These are phyloP conservation scores for Nicotiana otophora DNA, from an alignment of 257 asterid species.

Conservation along the genomic window DNA sequence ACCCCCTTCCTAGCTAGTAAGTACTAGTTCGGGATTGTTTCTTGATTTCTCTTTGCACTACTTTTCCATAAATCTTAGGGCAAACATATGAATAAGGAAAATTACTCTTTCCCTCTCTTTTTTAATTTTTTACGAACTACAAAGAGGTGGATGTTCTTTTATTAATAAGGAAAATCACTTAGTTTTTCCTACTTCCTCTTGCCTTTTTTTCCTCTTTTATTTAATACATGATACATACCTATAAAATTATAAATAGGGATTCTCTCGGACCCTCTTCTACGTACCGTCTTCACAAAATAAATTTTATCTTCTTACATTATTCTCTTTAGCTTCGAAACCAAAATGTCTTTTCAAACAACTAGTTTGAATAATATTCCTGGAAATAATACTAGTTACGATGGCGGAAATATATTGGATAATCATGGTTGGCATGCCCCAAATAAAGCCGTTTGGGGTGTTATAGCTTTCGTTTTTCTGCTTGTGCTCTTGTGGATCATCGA, in stretches of 20 bases:
- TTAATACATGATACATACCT: neutral
- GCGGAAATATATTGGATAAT: neutral
- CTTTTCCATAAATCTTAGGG: neutral
- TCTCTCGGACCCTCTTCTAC: neutral
- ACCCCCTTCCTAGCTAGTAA: neutral
- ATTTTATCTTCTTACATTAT: neutral
- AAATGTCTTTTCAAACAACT: neutral
- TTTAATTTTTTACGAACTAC: neutral
- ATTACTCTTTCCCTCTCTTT: neutral
- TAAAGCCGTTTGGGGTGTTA: neutral
- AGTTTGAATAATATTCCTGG: neutral
- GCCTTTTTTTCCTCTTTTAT: neutral
- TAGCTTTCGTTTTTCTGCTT: neutral
- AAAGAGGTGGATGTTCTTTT: neutral
- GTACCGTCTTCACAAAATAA: neutral
- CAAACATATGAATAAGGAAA: neutral
- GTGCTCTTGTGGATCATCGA: neutral
- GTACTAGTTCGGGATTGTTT: neutral
- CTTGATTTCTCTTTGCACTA: neutral
- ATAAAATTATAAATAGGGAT: neutral
- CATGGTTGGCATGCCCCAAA: neutral
- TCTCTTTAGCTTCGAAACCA: neutral
- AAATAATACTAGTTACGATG: neutral
- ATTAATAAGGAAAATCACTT: neutral
- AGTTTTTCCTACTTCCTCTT: neutral